These are phyloP conservation scores for Pseudocercospora musae DNA, from an alignment of 2,329 filamentous ascomycete species.

Conservation along the genomic window DNA sequence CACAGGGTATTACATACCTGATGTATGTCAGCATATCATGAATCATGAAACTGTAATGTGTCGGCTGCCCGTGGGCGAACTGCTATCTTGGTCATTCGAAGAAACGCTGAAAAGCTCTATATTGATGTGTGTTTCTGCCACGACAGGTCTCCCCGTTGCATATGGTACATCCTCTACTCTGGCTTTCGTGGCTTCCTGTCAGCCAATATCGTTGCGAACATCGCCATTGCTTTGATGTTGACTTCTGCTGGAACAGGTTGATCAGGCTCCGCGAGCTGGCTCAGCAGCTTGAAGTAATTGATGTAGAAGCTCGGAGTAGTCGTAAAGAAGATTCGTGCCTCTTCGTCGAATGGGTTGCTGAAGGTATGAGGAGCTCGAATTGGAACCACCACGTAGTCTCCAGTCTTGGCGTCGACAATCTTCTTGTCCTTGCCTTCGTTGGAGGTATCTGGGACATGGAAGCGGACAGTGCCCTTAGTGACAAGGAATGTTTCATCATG, in stretches of 20 bases:
- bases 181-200: slow-evolving; percentile 38
- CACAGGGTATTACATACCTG: too few species aligned
- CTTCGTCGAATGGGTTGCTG: slow-evolving; percentile 53
- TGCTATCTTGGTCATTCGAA: not conserved
- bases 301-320: slow-evolving; percentile 57
- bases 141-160: not conserved
- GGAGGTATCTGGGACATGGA: slow-evolving; percentile 43
- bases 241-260: slow-evolving; percentile 49
- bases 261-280: slow-evolving; percentile 44
- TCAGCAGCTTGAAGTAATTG: slow-evolving; percentile 55
- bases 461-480: slow-evolving; percentile 51
- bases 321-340: slow-evolving; percentile 57
- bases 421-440: slow-evolving; percentile 35
- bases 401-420: slow-evolving; percentile 48
- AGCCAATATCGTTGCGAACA: slow-evolving; percentile 50
- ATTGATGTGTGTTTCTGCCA: not conserved
- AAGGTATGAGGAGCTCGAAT: slow-evolving; percentile 56
- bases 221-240: slow-evolving; percentile 48
- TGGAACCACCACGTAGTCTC: slow-evolving; percentile 56
- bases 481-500: slow-evolving; percentile 58
- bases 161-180: slow-evolving; percentile 7
- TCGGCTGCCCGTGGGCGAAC: not conserved
- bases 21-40: too few species aligned
- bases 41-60: not conserved
- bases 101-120: not conserved